These are phyloP conservation scores for Arthrobotrys sinensis DNA, from an alignment of 2,329 filamentous ascomycete genomes.

Conservation along the genomic window DNA sequence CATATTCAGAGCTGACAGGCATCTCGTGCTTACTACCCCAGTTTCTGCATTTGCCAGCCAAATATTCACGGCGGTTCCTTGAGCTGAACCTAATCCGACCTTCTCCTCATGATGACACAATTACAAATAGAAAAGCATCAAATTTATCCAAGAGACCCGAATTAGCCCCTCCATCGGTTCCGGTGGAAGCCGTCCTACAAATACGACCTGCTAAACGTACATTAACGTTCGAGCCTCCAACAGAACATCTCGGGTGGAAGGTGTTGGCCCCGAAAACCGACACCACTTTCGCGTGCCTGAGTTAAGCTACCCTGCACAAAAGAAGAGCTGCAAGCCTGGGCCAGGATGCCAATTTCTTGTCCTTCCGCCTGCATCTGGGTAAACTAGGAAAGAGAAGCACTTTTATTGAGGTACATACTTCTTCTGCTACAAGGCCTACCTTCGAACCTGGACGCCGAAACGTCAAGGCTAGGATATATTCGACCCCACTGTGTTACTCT, in stretches of 20 bases:
- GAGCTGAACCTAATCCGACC: conserved; percentile 26
- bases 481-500: conserved; percentile 45
- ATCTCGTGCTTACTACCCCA: conserved; percentile 44
- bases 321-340: conserved; percentile 30
- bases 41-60: conserved; percentile 41
- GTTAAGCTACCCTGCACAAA: conserved; percentile 9
- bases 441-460: conserved; percentile 49
- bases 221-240: conserved; percentile 32
- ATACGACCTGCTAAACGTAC: conserved; percentile 12
- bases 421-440: not conserved
- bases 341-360: conserved; percentile 38
- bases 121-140: conserved; percentile 53
- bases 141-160: conserved; percentile 5
- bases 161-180: conserved; percentile 35
- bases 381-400: conserved; percentile 30
- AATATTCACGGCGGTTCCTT: conserved; percentile 28
- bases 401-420: conserved; percentile 32
- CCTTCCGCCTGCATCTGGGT: conserved; percentile 57
- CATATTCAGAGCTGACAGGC: conserved; percentile 41
- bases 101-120: conserved; percentile 44
- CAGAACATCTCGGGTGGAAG: conserved; percentile 35
- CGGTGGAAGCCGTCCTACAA: conserved; percentile 46
- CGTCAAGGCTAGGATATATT: conserved; percentile 29
- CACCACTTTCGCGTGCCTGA: conserved; percentile 39
- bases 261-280: conserved; percentile 28